Base-by-base conservation (phyloP, 2,329 filamentous ascomycete genomes). In the Arthrobotrys sinensis region DNA sequence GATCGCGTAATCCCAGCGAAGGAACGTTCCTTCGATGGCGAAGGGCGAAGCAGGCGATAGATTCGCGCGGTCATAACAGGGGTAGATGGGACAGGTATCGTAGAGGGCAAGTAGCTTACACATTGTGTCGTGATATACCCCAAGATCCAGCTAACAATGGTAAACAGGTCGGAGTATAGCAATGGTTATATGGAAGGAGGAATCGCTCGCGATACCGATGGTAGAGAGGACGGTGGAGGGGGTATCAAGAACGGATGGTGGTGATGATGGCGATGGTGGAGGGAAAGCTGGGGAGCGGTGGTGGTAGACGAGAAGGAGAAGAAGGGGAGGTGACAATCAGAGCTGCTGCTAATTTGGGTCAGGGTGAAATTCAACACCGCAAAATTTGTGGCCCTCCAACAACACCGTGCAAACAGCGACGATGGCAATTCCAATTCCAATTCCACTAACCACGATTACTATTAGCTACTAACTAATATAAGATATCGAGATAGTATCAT, bases 281-380 rank as follows among this genome's bases (percentile, higher is more conserved):
- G 34, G 34, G 66, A 60, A 52, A 71, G 67, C 57, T 71, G 52
- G 36, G 40, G 52, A 66, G 57, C 48, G 62, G 69, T 66, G 52
- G 69, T 57, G 62, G 69, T 66, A 63, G 69, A 73, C 69, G 69
- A 60, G 50, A 50, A 40, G 38, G 50, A 55, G 45, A 48, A 66
- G 43, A 67, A 53, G 36, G 40, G 46, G 32, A 57, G 63, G 70
- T 32, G 50, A 34, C 46, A 28, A 28, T 40, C 28, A 40, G 52
- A 48, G 66, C 45, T 62, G 53, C 43, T 64, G 66, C 66, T 64
- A 77, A 77, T 77, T 77, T 77, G 52, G 70, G 73, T 77, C 73
- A 77, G 73, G 73, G 72, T 66, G 73, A 77, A 67, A 53, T 43
- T 66, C 63, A 66, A 66, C 63, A 66, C 63, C 46, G 36, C 24